Base-by-base conservation (phyloP, 23 red algal species). In the Gracilariopsis chorda region DNA sequence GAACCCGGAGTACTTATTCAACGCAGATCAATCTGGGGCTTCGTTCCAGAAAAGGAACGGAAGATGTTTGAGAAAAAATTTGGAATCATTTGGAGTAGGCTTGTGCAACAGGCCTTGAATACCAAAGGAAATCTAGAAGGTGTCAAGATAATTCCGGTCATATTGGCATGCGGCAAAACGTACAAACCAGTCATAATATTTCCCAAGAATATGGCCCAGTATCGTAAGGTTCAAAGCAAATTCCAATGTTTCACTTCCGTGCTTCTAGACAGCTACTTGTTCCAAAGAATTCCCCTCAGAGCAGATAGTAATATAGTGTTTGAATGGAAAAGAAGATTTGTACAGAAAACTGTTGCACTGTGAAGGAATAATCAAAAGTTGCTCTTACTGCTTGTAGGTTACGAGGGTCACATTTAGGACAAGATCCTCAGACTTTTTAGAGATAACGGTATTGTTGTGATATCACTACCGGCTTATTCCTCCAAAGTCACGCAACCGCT, bases 281-380 rank as follows among this genome's bases (percentile, higher is more conserved):
- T 28, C 14, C 34, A 44, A 16, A 51, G 42, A 73, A 0, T 28
- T 20, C 42, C 42, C 0, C 9, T 20, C 7, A 7, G 10, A 20
- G 37, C 52, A 20, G 43, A 34, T 21, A 13, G 0, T 49, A 23
- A 0, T 23, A n/a, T 48, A 20, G 32, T 72, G 32, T 37, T 7
- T 10, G 74, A 79, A 9, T 79, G 74, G 74, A 45, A 39, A n/a
- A 49, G 29, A 45, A n/a, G 28, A 23, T 79, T 79, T 53, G 74
- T 79, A 7, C 46, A 59, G 11, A 48, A 59, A 35, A 10, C 40
- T 9, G 33, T 17, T 6, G 29, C 10, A 24, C 1, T 59, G 11
- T 48, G 17, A 6, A 21, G 32, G 4, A 7, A 23, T 3, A 28
- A 58, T 13, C 39, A 59, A 30, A 34, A 81, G 7, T 12, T 58